A percentile compares a stretch with the other conserved stretches of the same genome.
Evolutionary conservation across 2,329 filamentous ascomycete species (phyloP).

Genomic region (Chrysoporthe deuterocubensis): DNA sequence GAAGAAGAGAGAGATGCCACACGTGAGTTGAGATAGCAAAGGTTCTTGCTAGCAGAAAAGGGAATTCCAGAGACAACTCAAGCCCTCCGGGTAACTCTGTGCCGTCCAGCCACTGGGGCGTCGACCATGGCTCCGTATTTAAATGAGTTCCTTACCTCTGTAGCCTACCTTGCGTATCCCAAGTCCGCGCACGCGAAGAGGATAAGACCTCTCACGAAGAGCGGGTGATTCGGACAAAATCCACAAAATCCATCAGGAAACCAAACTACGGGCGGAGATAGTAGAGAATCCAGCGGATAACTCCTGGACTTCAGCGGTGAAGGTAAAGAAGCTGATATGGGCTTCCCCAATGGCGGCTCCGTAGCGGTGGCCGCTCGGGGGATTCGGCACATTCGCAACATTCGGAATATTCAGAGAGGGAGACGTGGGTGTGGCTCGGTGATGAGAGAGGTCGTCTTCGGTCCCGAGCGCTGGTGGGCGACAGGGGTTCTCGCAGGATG

Average conservation of each 20-base stretch:
- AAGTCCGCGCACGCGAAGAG: background rate
- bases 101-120: background rate
- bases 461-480: constrained; percentile 9
- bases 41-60: background rate
- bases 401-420: too few species aligned
- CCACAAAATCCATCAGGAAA: background rate
- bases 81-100: background rate
- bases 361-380: constrained; percentile 10
- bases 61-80: background rate
- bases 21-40: background rate
- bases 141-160: background rate
- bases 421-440: background rate
- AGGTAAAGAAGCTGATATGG: constrained; percentile 19
- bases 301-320: constrained; percentile 15
- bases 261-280: background rate
- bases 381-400: constrained; percentile 5
- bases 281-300: background rate
- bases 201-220: too few species aligned
- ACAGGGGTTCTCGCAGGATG: background rate
- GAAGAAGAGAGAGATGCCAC: background rate
- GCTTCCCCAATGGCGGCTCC: constrained; percentile 25
- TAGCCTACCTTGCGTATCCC: background rate
- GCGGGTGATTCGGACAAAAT: constrained; percentile 10
- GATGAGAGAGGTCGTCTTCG: background rate
- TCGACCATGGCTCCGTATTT: background rate